A percentile compares a stretch with the other conserved stretches of the same genome.
phyloP scores from a whole-genome alignment of 768 basidiomycete genomes.

The Leccinum uliginosum region DNA sequence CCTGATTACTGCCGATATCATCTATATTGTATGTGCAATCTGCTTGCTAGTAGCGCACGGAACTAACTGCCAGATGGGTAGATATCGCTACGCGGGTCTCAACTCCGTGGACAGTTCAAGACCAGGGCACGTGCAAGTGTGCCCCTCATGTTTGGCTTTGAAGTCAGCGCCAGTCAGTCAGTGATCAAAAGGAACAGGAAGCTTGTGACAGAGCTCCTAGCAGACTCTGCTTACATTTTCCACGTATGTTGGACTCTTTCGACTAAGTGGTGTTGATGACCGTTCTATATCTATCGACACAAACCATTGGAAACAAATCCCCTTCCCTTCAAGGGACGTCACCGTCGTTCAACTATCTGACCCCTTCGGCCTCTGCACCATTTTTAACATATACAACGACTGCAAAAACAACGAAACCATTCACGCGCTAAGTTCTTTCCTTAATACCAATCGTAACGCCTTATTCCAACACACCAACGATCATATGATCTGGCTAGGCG shows the following conservation, averaged over 20 bases:
- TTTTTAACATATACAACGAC: too few relatives aligned
- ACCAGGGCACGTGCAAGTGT: background rate
- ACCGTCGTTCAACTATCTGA: too few relatives aligned
- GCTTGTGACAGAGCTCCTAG: background rate
- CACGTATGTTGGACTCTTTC: background rate
- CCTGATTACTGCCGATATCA: background rate
- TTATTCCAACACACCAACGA: too few relatives aligned
- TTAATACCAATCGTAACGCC: too few relatives aligned
- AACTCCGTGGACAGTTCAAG: background rate
- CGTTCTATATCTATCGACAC: too few relatives aligned
- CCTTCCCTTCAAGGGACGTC: too few relatives aligned
- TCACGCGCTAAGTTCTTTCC: too few relatives aligned
- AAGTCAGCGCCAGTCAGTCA: background rate
- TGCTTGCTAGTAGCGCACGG: background rate
- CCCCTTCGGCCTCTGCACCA: too few relatives aligned
- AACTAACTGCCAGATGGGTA: background rate
- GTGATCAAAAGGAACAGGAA: background rate
- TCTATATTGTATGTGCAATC: background rate
- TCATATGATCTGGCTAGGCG: too few relatives aligned
- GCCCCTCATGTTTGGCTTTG: background rate
- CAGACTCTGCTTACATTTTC: background rate
- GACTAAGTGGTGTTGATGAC: background rate
- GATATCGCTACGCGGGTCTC: background rate
- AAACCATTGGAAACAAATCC: too few relatives aligned
- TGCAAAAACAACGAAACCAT: too few relatives aligned